These are phyloP conservation scores for Aspergillus novoparasiticus DNA, from an alignment of 2,329 filamentous ascomycete species.

Conservation along the genomic window DNA sequence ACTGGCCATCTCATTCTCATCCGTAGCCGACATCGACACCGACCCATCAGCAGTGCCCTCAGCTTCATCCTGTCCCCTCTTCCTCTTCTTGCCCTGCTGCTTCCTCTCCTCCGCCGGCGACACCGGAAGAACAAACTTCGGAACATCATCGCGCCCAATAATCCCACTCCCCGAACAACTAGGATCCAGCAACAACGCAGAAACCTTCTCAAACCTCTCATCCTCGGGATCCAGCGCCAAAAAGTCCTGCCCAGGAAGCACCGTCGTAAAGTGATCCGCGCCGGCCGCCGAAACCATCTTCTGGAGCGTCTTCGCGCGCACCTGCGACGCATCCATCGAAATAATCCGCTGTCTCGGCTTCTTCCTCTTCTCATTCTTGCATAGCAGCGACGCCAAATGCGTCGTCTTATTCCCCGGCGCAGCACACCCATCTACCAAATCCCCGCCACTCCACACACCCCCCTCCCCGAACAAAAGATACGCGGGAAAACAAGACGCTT, in stretches of 20 bases:
- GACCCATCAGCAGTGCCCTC: neutral
- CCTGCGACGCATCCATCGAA: constrained; percentile 43
- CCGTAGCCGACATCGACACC: constrained; percentile 19
- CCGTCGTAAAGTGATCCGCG: constrained; percentile 64
- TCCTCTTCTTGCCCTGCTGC: constrained; percentile 46
- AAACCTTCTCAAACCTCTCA: constrained; percentile 68
- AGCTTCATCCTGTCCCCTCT: constrained; percentile 32
- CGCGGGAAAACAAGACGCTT: constrained; percentile 94
- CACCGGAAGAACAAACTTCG: constrained; percentile 65
- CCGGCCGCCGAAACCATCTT: constrained; percentile 84
- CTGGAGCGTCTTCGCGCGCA: constrained; percentile 71
- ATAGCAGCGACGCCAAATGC: constrained; percentile 77
- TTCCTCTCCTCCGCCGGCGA: constrained; percentile 17
- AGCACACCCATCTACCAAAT: constrained; percentile 89
- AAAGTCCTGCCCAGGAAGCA: constrained; percentile 80
- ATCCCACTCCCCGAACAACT: constrained; percentile 97
- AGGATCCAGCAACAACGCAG: constrained; percentile 82
- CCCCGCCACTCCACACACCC: constrained; percentile 60
- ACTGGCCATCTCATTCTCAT: constrained; percentile 40
- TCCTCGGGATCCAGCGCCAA: constrained; percentile 70
- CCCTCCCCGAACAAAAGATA: constrained; percentile 68
- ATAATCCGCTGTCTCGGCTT: constrained; percentile 51
- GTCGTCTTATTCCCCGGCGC: constrained; percentile 98
- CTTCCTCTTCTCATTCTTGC: constrained; percentile 28
- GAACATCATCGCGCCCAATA: constrained; percentile 79